Percentiles rank a stretch among this genome's conserved stretches.
Conservation (phyloP, 2,329 filamentous ascomycete genomes). For the Microsporum audouinii region DNA sequence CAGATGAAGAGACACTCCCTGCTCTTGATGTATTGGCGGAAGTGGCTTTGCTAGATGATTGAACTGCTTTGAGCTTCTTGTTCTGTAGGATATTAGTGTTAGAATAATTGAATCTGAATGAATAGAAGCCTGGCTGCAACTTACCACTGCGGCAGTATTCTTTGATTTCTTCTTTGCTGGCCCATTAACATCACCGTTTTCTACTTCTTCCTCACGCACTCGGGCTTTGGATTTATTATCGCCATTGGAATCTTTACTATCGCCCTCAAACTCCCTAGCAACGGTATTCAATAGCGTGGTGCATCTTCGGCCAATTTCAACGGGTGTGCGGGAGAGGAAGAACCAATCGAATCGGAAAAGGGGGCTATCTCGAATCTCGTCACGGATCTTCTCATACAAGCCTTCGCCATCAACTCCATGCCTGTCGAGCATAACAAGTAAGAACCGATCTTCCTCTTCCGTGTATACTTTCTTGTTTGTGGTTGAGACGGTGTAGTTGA, state of each 20-base stretch:
- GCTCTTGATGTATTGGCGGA: conserved; percentile 72
- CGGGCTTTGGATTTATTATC: conserved; percentile 54
- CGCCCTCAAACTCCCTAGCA: conserved; percentile 75
- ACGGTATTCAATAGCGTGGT: conserved; percentile 90
- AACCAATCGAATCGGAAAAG: conserved; percentile 99
- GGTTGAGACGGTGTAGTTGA: conserved; percentile 97
- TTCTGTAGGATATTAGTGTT: conserved; percentile 49
- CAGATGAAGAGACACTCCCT: conserved; percentile 72
- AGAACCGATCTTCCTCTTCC: conserved; percentile 91
- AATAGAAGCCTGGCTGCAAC: conserved; percentile 20
- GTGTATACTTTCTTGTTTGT: conserved; percentile 99
- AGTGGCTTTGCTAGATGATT: conserved; percentile 59
- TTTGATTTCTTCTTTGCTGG: conserved; percentile 94
- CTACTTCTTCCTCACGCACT: conserved; percentile 60
- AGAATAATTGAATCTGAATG: conserved; percentile 5
- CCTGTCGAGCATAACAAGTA: conserved; percentile 85
- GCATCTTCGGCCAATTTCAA: conserved; percentile 84
- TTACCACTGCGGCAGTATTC: conserved; percentile 67
- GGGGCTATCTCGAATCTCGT: conserved; percentile 88
- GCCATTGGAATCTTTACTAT: conserved; percentile 43
- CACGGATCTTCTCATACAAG: conserved; percentile 88
- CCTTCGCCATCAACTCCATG: conserved; percentile 84
- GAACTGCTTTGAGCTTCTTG: conserved; percentile 82
- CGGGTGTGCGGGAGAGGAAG: conserved; percentile 85
- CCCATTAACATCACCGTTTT: conserved; percentile 65